Evolutionary conservation across 495 filamentous ascomycete species (phyloP), one percentile per base, ranked within the genome.

Genomic region (Aspergillus homomorphus): DNA sequence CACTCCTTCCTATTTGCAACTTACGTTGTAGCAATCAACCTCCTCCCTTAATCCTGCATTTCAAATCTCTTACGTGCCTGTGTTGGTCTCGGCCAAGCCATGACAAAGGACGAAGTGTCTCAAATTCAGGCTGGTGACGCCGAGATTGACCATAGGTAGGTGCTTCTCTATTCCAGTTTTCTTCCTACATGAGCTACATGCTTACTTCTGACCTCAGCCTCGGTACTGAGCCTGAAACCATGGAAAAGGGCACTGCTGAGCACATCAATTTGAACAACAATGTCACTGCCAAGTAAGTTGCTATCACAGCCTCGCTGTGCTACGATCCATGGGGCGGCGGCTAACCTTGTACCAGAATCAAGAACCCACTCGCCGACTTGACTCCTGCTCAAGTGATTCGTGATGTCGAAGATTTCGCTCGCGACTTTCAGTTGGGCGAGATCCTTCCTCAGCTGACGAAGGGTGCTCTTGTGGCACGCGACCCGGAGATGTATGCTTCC

Each of bases 381-480:
- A 76, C 77, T 24, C 73, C 74, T 15, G 68, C 71, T 4, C 69
- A 77, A 24, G 73, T 87, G 7, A 65, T 85, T n/a, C 69, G 67
- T 19, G 78, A 86, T 66, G 84, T 87, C 23, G 78, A 81, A 45
- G 64, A 69, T 5, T 88, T 87, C 60, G 79, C 83, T 19, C 62
- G 69, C 22, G 73, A 80, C 54, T 65, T 73, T 55, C 59, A 71
- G 20, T 57, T 86, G 43, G 66, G 54, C 2, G 74, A 85, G 16
- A 80, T 83, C 21, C 55, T 76, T 15, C 70, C 73, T 1, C 64
- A 81, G 0, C 68, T 87, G 54, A 73, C 77, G 45, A 84, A 83
- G 63, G 85, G 81, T n/a, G 85, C 87, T 26, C 75, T 89, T 3
- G 77, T 88, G 30, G 86, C 87, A 22, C 83, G 84, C 54, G 78